These are phyloP conservation scores for Gossypium aridum DNA, from an alignment of 441 rosid genomes.

Conservation along the genomic window DNA sequence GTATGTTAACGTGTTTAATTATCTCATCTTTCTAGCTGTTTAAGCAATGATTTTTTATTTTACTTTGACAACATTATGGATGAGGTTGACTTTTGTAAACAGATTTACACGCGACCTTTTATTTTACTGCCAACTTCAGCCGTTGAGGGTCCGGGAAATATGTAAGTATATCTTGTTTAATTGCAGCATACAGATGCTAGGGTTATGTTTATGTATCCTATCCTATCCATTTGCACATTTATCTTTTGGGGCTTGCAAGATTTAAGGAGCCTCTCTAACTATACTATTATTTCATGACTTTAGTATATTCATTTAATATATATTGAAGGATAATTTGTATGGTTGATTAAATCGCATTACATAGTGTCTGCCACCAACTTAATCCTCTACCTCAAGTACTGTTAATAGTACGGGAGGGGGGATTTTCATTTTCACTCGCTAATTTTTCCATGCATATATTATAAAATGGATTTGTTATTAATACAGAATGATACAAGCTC, in stretches of 20 bases:
- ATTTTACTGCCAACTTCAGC: constrained; percentile 60
- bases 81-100: constrained; percentile 12
- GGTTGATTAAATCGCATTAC: neutral
- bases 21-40: neutral
- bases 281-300: neutral
- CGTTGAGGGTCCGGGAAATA: constrained; percentile 75
- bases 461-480: constrained; percentile 13
- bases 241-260: neutral
- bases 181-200: neutral
- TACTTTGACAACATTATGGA: neutral
- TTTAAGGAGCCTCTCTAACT: neutral
- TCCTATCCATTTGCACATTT: neutral
- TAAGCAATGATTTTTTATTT: neutral
- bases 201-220: neutral
- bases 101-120: constrained; percentile 66
- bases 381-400: neutral
- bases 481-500: constrained; percentile 70
- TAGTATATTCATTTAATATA: neutral
- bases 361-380: neutral
- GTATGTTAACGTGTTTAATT: neutral
- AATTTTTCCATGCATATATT: neutral
- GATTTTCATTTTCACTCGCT: neutral
- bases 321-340: neutral
- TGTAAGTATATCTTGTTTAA: constrained; percentile 37
- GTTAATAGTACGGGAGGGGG: neutral